A percentile compares a stretch with the other conserved stretches of the same genome.
Evolutionary conservation across 305 asterid genomes (phyloP).

Genomic region (Coffea humblotiana): DNA sequence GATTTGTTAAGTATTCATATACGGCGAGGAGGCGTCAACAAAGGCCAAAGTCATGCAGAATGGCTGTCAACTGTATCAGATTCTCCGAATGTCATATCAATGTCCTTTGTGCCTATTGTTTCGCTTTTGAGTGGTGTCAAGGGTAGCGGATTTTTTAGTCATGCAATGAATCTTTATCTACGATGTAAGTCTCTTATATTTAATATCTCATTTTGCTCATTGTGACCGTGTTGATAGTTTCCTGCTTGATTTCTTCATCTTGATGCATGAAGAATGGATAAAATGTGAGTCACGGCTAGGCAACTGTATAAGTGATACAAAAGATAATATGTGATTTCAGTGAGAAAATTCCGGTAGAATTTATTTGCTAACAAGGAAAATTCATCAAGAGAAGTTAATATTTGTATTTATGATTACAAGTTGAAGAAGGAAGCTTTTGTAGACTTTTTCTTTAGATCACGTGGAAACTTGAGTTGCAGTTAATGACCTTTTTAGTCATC

Average conservation of each 20-base stretch:
- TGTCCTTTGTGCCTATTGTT: slow-evolving; percentile 89
- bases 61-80: slow-evolving; percentile 93
- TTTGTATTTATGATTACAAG: background rate
- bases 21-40: slow-evolving; percentile 74
- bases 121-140: slow-evolving; percentile 78
- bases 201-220: background rate
- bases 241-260: background rate
- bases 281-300: background rate
- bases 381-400: background rate
- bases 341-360: slow-evolving; percentile 1
- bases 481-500: background rate
- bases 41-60: slow-evolving; percentile 74
- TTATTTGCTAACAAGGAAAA: background rate
- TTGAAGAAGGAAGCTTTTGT: background rate
- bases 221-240: background rate
- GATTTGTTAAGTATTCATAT: slow-evolving; percentile 70
- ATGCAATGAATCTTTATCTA: slow-evolving; percentile 83
- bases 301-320: background rate
- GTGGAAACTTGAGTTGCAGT: background rate
- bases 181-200: slow-evolving; percentile 64
- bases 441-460: background rate
- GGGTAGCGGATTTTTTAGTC: slow-evolving; percentile 88
- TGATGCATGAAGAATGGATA: background rate
- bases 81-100: slow-evolving; percentile 81
- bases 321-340: background rate